Conservation (phyloP, 2,329 filamentous ascomycete species). For the Aciculosporium take region DNA sequence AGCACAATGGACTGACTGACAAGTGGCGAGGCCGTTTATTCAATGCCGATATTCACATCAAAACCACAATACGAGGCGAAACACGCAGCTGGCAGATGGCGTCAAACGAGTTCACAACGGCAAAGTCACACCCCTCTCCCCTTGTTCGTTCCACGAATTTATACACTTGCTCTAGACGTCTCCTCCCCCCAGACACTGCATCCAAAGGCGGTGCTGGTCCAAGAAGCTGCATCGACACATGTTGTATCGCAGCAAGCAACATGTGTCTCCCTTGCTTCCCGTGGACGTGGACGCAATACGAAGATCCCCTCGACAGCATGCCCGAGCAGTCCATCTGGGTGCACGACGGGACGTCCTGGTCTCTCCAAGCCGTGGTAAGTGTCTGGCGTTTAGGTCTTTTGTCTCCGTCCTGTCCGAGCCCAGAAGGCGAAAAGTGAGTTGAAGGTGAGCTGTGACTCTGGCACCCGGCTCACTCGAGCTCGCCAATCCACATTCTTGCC, state of each 20-base stretch:
- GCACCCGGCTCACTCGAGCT: neutral
- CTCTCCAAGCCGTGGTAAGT: conserved; percentile 27
- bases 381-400: neutral
- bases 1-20: too few relatives aligned
- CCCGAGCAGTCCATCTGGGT: conserved; percentile 29
- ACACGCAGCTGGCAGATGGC: neutral
- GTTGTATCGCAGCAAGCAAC: too few relatives aligned
- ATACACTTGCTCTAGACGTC: neutral
- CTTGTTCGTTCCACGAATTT: neutral
- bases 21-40: too few relatives aligned
- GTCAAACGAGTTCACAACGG: neutral
- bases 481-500: too few relatives aligned
- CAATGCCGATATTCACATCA: conserved; percentile 1
- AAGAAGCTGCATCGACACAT: neutral
- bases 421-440: conserved; percentile 3
- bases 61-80: neutral
- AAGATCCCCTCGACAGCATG: conserved; percentile 23
- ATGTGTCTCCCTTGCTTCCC: conserved; percentile 44
- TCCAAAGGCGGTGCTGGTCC: neutral
- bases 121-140: neutral
- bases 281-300: conserved; percentile 33
- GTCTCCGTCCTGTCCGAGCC: neutral
- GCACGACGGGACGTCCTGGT: conserved; percentile 20
- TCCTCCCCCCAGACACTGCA: neutral
- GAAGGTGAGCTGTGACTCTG: conserved; percentile 5